A percentile compares a stretch with the other conserved stretches of the same genome.
Evolutionary conservation across 441 rosid species (phyloP).

Genomic region (Cnidoscolus chayamansa): DNA sequence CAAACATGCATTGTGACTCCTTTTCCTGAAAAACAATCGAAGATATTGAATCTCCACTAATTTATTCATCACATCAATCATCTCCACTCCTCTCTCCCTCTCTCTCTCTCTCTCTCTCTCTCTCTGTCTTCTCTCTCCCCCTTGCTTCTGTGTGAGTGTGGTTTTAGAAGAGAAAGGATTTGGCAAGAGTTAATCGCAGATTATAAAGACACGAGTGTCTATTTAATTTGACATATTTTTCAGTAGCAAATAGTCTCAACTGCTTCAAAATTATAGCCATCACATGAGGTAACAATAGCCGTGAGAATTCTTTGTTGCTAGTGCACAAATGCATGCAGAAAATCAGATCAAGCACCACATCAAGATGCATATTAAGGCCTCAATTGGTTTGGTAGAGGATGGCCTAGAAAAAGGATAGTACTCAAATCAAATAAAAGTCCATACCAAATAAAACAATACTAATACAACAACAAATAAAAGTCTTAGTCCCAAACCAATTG

Average conservation of each 20-base stretch:
- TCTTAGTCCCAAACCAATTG: too few species aligned
- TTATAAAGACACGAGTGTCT: neutral
- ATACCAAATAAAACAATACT: too few species aligned
- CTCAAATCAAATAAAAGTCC: neutral
- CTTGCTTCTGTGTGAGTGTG: too few species aligned
- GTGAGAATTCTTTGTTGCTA: neutral
- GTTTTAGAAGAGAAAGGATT: neutral
- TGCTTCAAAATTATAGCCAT: neutral
- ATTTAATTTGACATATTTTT: neutral
- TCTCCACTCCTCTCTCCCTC: neutral
- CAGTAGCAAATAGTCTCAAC: neutral
- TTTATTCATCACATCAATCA: neutral
- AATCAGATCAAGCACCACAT: neutral
- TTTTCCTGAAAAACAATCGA: slow-evolving; percentile 51
- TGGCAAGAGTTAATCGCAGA: neutral
- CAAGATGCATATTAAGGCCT: neutral
- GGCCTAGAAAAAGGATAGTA: neutral
- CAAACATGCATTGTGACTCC: slow-evolving; percentile 73
- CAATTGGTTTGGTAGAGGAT: neutral
- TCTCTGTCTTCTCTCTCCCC: neutral
- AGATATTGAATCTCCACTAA: neutral
- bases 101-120: neutral
- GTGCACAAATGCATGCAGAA: neutral
- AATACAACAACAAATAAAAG: too few species aligned
- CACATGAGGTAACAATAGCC: neutral